Evolutionary conservation across 2,329 filamentous ascomycete species (phyloP), one percentile per base, ranked within the genome.

Genomic region (Ophiocordyceps camponoti-rufipedis): DNA sequence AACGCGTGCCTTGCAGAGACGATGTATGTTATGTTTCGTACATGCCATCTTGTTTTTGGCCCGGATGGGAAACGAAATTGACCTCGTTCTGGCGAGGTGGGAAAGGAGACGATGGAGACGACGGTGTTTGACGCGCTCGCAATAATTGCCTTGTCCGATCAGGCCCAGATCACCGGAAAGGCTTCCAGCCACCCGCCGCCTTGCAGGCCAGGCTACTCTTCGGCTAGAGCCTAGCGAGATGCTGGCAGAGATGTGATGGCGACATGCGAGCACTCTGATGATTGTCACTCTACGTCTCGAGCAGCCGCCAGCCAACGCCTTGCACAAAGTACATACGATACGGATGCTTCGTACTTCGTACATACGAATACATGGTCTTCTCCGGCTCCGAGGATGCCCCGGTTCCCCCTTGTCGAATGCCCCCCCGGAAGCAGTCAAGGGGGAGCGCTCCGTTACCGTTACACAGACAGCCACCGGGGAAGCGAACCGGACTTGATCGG

Each of bases 161-260:
- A 51, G 51, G 44, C 51, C 29, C 47, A 49, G 39, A 45, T 47
- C 48, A 45, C 46, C 47, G 51, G 51, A 46, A 49, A 47, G 42
- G 45, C 43, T 38, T 33, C 33, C 43, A 44, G 33, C 43, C 43
- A 39, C 43, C 32, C 33, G 43, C 35, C 43, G 43, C 35, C 43
- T 23, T 29, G 16, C 23, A 42, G 14, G 18, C 14, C 23, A 42
- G 9, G 28, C n/a, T 14, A 8, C 14, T 16, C 18, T 7, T 41
- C 39, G 16, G 33, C 44, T 33, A 16, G 38, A 28, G 33, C 28
- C 16, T 13, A n/a, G 13, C 32, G 29, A 33, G 40, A 41, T 38
- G 31, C 46, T 32, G 23, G 44, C 44, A 16, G 29, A 40, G 43
- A 45, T 43, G 9, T 41, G 39, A 46, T 44, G 46, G 48, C 44